Evolutionary conservation across 805 yeast genomes (phyloP).

Genomic region (Barnettozyma populi): DNA sequence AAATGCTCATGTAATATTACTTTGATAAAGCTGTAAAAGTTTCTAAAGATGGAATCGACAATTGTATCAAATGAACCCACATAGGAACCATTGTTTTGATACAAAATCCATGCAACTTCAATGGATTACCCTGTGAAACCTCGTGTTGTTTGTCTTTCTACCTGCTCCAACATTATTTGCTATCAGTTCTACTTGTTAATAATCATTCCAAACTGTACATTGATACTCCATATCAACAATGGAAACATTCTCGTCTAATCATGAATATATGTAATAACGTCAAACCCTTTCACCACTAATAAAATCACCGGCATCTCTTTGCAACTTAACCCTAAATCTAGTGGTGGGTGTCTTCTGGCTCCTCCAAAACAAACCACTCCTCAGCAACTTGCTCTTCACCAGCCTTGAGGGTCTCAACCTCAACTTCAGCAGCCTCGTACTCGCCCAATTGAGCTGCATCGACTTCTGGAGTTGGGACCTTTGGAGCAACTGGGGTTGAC

Average conservation of each 20-base stretch:
- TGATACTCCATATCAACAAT: constrained; percentile 3
- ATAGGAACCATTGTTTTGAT: not conserved
- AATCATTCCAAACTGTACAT: not conserved
- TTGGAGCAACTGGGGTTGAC: constrained; percentile 75
- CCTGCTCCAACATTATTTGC: not conserved
- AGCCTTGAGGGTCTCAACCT: constrained; percentile 40
- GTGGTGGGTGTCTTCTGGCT: constrained; percentile 51
- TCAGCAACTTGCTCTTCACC: constrained; percentile 42
- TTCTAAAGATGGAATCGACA: not conserved
- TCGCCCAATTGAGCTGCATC: constrained; percentile 59
- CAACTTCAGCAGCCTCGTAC: constrained; percentile 70
- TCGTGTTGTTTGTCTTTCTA: not conserved
- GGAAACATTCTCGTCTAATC: constrained; percentile 1
- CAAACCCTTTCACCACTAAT: not conserved
- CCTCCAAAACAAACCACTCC: constrained; percentile 80
- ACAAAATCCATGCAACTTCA: too few relatives aligned
- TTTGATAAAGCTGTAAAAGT: not conserved
- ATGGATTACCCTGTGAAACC: too few relatives aligned
- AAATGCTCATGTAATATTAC: not conserved
- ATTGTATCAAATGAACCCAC: too few relatives aligned
- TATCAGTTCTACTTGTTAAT: not conserved
- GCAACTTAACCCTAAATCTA: constrained; percentile 18
- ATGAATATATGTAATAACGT: constrained; percentile 2
- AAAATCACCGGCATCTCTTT: not conserved
- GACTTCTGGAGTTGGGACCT: constrained; percentile 65